Evolutionary conservation across 2,329 filamentous ascomycete genomes (phyloP), one percentile per base, ranked within the genome.

Genomic region (Diaporthe humulicola): DNA sequence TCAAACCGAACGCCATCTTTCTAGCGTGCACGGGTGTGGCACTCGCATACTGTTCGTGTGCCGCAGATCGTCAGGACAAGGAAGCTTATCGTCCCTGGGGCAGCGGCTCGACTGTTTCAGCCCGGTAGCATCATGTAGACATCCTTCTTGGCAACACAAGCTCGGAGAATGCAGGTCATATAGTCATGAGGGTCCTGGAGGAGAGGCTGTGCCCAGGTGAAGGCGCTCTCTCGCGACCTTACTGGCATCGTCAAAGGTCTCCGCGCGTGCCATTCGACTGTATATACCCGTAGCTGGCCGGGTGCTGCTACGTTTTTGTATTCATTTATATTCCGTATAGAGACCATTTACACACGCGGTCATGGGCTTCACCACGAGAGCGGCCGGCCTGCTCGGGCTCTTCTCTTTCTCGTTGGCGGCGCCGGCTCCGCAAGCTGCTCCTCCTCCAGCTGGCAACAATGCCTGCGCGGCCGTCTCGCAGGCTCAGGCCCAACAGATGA

Each of bases 141-240:
- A 70, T 74, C 64, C 40, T 58, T 54, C 72, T 74, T 74, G 72
- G 72, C 72, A 61, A 33, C 64, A 69, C n/a, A 74, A 45, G 52
- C 56, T 61, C 64, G 48, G 33, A 54, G 33, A n/a, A 38, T 15
- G 48, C 33, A 22, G 45, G 19, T 36, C 64, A 69, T 69, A 69
- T 69, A 69, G 64, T 40, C 64, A 69, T 69, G 64, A 69, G 64
- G n/a, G 33, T 40, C 64, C 48, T 52, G 48, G n/a, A 54, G 1
- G 45, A 33, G 33, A 17, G 12, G n/a, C n/a, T 30, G 6, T 25
- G n/a, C 17, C 9, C 10, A 14, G 48, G 33, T 22, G 33, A 69
- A 5, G 45, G 57, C 1, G 9, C 52, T 17, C 60, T 36, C 48
- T 40, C 40, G 52, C 50, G 64, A 60, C 54, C 72, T 74, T 36